phyloP scores from a whole-genome alignment of 352 stramenopile species.

The Pythium biforme region DNA sequence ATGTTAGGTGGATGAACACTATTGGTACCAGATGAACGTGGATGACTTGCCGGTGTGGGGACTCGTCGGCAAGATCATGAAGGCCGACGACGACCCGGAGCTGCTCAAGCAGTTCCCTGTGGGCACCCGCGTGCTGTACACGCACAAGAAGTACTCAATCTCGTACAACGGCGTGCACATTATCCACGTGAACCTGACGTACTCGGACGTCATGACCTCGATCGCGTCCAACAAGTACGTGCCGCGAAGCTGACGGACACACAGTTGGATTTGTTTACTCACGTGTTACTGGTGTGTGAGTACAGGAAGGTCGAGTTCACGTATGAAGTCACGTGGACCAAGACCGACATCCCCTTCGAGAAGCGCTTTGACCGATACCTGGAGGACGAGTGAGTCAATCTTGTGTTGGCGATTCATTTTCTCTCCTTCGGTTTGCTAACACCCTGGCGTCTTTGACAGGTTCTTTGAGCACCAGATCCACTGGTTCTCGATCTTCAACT shows the following conservation, averaged over 20 bases:
- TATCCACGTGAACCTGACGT: constrained; percentile 98
- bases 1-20: constrained; percentile 91
- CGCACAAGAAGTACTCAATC: constrained; percentile 95
- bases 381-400: constrained; percentile 87
- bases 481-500: constrained; percentile 98
- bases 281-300: not conserved
- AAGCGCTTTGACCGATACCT: constrained; percentile 97
- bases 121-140: constrained; percentile 92
- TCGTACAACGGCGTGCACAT: constrained; percentile 97
- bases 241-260: not conserved
- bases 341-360: constrained; percentile 93
- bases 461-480: constrained; percentile 99
- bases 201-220: constrained; percentile 85
- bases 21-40: constrained; percentile 99
- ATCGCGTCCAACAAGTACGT: constrained; percentile 82
- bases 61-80: constrained; percentile 97
- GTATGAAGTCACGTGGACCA: constrained; percentile 92
- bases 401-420: too few relatives aligned
- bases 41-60: constrained; percentile 98
- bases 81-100: constrained; percentile 79
- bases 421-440: too few relatives aligned
- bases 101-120: constrained; percentile 81
- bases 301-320: constrained; percentile 90
- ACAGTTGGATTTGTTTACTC: not conserved
- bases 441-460: constrained; percentile 15